Evolutionary conservation across 2,329 filamentous ascomycete genomes (phyloP).

Genomic region (Penicillium psychrosexuale): DNA sequence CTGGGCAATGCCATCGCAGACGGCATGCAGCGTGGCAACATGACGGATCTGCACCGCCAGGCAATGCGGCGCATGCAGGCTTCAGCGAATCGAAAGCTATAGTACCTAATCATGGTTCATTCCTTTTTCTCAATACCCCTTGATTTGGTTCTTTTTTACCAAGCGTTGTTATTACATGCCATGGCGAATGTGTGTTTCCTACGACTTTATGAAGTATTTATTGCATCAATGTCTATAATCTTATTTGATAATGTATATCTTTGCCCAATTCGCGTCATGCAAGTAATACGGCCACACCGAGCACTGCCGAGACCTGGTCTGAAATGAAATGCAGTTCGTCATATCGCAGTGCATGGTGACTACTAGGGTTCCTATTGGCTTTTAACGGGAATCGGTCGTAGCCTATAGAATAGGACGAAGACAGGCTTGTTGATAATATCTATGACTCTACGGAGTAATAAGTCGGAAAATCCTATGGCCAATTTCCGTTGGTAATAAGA

Average conservation of each 20-base stretch:
- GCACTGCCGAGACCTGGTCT: background rate
- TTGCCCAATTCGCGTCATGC: background rate
- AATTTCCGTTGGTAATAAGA: too few relatives aligned
- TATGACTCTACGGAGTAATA: too few relatives aligned
- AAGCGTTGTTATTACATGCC: background rate
- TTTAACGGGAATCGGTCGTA: too few relatives aligned
- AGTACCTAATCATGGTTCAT: background rate
- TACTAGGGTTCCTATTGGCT: too few relatives aligned
- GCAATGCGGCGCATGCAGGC: conserved; percentile 78
- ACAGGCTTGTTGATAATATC: too few relatives aligned
- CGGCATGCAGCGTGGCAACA: conserved; percentile 70
- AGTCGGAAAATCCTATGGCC: too few relatives aligned
- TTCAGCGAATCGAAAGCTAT: conserved; percentile 45
- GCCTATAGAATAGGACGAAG: too few relatives aligned
- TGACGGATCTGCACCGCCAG: conserved; percentile 73
- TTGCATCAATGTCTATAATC: conserved; percentile 2
- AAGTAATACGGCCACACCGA: background rate
- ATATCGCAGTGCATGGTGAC: background rate
- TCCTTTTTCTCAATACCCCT: conserved; percentile 13
- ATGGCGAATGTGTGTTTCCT: background rate
- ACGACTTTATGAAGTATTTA: conserved; percentile 5
- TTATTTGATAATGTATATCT: conserved; percentile 4
- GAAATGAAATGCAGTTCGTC: background rate
- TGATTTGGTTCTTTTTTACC: conserved; percentile 5
- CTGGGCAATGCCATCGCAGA: conserved; percentile 66